phyloP scores from a whole-genome alignment of 1,139 yeast species.

The Saccharomycopsis hybrid region DNA sequence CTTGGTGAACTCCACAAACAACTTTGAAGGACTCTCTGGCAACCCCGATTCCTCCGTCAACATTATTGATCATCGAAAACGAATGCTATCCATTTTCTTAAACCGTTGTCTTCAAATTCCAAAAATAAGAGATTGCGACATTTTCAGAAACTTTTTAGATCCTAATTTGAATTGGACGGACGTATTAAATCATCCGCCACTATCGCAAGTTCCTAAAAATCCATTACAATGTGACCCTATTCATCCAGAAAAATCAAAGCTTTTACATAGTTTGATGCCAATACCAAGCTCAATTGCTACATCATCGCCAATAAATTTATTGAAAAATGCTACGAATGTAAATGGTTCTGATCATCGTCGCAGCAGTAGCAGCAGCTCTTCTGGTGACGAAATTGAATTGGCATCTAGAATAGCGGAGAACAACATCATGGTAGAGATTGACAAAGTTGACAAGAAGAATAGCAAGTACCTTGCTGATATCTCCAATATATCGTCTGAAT shows the following conservation, averaged over 20 bases:
- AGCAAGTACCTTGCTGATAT: constrained; percentile 58
- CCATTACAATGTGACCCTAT: constrained; percentile 43
- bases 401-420: constrained; percentile 9
- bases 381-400: constrained; percentile 35
- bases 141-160: constrained; percentile 68
- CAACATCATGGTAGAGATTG: constrained; percentile 14
- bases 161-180: constrained; percentile 75
- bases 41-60: constrained; percentile 31
- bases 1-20: constrained; percentile 2
- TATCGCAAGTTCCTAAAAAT: constrained; percentile 41
- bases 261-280: constrained; percentile 56
- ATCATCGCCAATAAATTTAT: neutral
- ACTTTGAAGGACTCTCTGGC: neutral
- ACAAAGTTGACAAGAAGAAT: constrained; percentile 53
- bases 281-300: constrained; percentile 33
- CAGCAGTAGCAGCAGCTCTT: neutral
- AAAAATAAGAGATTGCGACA: constrained; percentile 48
- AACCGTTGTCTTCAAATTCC: constrained; percentile 61
- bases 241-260: constrained; percentile 37
- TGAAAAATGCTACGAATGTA: constrained; percentile 18
- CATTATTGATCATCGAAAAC: constrained; percentile 52
- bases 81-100: constrained; percentile 68
- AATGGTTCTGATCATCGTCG: neutral
- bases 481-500: constrained; percentile 37
- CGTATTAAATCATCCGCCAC: constrained; percentile 45